Evolutionary conservation across 2,329 filamentous ascomycete genomes (phyloP).

Genomic region (Coniochaeta sp.): DNA sequence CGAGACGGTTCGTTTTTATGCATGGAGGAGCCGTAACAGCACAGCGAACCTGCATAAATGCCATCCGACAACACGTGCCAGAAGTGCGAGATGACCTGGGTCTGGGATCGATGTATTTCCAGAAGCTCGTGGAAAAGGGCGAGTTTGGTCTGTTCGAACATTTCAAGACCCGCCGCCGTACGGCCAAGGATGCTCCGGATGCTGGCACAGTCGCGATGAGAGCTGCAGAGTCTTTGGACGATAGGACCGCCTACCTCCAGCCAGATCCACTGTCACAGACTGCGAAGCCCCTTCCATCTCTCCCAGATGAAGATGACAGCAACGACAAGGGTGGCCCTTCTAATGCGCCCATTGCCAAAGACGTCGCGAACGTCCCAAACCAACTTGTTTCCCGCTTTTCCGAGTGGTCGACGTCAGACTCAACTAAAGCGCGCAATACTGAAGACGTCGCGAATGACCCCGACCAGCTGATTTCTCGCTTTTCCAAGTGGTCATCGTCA

Average conservation of each 20-base stretch:
- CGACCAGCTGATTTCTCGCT: too few relatives aligned
- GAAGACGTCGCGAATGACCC: too few relatives aligned
- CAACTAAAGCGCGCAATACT: too few relatives aligned
- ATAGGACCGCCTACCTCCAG: conserved; percentile 47
- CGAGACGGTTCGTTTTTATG: background rate
- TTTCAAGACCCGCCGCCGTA: background rate
- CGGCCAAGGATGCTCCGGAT: conserved; percentile 24
- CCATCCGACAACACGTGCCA: background rate
- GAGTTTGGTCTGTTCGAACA: background rate
- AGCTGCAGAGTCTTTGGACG: conserved; percentile 50
- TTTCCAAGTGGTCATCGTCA: too few relatives aligned
- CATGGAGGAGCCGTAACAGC: background rate
- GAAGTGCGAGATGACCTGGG: background rate
- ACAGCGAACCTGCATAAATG: background rate
- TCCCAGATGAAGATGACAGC: background rate
- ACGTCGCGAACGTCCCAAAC: background rate
- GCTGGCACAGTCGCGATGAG: conserved; percentile 49
- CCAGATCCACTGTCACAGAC: conserved; percentile 30
- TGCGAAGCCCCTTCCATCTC: conserved; percentile 22
- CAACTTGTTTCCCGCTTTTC: background rate
- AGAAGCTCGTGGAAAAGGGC: background rate
- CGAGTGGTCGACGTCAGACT: background rate
- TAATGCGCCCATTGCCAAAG: background rate
- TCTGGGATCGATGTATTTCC: background rate
- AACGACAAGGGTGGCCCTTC: background rate